Percentiles rank a stretch among this genome's conserved stretches.
phyloP scores from a whole-genome alignment of 2,329 filamentous ascomycete genomes.

The Fusarium oligoseptatum region DNA sequence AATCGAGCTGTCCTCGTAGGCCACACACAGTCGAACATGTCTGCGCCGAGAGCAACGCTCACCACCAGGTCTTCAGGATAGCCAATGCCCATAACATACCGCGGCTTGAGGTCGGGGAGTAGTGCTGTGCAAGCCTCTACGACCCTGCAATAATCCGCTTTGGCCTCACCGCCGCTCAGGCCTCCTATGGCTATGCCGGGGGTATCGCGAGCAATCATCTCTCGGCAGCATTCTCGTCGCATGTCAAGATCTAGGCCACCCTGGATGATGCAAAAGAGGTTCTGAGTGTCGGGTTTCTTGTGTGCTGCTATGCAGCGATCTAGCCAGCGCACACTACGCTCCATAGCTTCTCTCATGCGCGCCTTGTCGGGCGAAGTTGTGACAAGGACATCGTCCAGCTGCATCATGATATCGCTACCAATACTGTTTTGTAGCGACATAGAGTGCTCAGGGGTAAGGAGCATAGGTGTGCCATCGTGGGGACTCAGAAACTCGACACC shows the following conservation, averaged over 20 bases:
- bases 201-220: conserved; percentile 92
- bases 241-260: conserved; percentile 92
- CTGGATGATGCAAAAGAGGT: conserved; percentile 98
- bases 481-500: conserved; percentile 96
- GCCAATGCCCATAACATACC: conserved; percentile 99
- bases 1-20: conserved; percentile 96
- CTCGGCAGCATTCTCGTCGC: conserved; percentile 82
- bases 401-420: conserved; percentile 99
- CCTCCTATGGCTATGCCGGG: conserved; percentile 98
- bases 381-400: conserved; percentile 96
- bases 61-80: conserved; percentile 97
- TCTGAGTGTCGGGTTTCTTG: conserved; percentile 84
- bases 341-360: conserved; percentile 95
- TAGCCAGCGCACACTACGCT: conserved; percentile 93
- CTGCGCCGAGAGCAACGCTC: conserved; percentile 91
- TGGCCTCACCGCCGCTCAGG: conserved; percentile 93
- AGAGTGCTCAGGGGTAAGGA: conserved; percentile 96
- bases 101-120: conserved; percentile 90
- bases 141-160: conserved; percentile 91
- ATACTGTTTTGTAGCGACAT: conserved; percentile 97
- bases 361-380: conserved; percentile 91
- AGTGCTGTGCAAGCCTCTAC: conserved; percentile 87
- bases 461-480: conserved; percentile 95
- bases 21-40: conserved; percentile 99
- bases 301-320: conserved; percentile 95